Base-by-base conservation (phyloP, 176 grass and related monocot species). In the Echinochloa phyllopogon region DNA sequence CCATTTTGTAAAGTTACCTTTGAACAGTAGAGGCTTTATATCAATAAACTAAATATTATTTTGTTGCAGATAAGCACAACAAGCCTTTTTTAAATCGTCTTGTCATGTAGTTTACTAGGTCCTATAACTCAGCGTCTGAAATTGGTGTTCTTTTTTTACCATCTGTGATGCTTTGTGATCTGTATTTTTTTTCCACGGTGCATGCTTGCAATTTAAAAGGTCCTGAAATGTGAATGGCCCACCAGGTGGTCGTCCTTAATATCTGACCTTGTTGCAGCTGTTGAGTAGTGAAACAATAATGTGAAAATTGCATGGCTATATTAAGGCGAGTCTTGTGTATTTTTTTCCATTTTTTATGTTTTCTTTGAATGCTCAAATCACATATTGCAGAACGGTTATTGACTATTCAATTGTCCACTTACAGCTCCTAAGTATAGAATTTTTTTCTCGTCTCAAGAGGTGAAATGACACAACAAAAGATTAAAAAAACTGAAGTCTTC, bases 251-350 rank as follows among this genome's bases (percentile, higher is more conserved):
- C 90, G 82, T 94, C 89, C 37, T 99, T 99, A 55, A 85, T 96
- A 75, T 94, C 97, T 80, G 97, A 99, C 83, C 93, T 99, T 58
- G 97, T 96, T 82, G 89, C 97, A 86, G 97, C 97, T 11, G 94
- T 94, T 78, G 83, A 96, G 91, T 86, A 99, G 94, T 44, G 97
- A 99, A 75, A 99, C 93, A 29, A 94, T 99, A n/a, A 48, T 99
- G 97, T 53, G 97, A 99, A 84, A 99, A 99, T 92, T 99, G 97
- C 88, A 99, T 99, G 97, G 94, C 86, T 77, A 99, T 99, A 96
- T 86, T 99, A 94, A 89, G 72, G 82, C 62, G 7, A 21, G 49
- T 68, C 68, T 2, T 76, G 21, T 43, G 1, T 25, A 15, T 48
- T 66, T 62, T 3, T 14, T 5, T 14, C 17, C 14, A 38, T 72